Conservation (phyloP, 169 alveolate species). For the Plasmodium fragile region DNA sequence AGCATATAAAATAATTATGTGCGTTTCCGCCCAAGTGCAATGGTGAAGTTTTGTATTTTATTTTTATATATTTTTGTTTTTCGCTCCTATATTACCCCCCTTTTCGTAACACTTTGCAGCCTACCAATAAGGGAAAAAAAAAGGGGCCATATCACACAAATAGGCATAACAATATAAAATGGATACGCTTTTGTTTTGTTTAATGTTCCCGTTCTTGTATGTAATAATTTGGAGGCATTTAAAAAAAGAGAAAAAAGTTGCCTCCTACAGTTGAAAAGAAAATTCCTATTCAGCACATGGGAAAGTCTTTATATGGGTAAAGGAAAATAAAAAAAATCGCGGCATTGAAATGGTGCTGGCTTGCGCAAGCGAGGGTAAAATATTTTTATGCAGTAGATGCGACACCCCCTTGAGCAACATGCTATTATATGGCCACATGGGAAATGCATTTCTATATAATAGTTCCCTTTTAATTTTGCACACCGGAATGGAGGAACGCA, state of each 20-base stretch:
- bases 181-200: not conserved
- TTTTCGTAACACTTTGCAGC: not conserved
- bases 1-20: not conserved
- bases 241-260: not conserved
- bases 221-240: not conserved
- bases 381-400: not conserved
- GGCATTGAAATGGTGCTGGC: not conserved
- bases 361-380: not conserved
- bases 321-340: not conserved
- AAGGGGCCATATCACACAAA: not conserved
- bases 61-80: too few relatives aligned
- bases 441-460: too few relatives aligned
- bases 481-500: not conserved
- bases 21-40: not conserved
- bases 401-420: not conserved
- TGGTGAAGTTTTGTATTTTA: not conserved
- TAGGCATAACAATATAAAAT: not conserved
- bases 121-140: not conserved
- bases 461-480: not conserved
- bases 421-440: not conserved
- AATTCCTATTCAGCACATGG: not conserved
- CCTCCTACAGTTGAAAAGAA: not conserved
- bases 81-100: not conserved
- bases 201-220: not conserved
- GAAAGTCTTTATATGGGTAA: not conserved